Conservation (phyloP, 768 basidiomycete genomes). For the Amanita pseudoporphyria region DNA sequence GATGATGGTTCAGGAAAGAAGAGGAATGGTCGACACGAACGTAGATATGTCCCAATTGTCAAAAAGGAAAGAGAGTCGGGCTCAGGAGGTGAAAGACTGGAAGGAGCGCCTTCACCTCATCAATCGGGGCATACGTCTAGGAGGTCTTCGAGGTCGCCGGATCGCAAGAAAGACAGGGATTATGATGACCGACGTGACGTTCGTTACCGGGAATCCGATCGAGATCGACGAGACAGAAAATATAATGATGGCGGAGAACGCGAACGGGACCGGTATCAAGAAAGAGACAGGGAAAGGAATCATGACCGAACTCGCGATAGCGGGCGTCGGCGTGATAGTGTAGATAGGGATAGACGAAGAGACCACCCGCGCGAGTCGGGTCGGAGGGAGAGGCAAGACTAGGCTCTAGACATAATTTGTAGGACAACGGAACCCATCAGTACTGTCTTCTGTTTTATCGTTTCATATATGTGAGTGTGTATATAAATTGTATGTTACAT, state of each 20-base stretch:
- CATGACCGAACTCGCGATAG: conserved; percentile 22
- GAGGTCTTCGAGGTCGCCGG: conserved; percentile 43
- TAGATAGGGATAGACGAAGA: conserved; percentile 11
- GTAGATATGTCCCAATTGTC: conserved; percentile 77
- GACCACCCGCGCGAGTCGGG: conserved; percentile 8
- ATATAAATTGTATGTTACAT: not conserved
- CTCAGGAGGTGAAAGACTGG: conserved; percentile 17
- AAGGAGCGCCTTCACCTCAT: conserved; percentile 26
- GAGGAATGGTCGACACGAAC: conserved; percentile 44
- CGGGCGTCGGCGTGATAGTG: conserved; percentile 23
- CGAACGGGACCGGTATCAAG: conserved; percentile 13
- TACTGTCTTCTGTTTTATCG: not conserved
- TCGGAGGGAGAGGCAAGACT: not conserved
- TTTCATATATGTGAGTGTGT: not conserved
- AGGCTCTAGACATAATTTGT: not conserved
- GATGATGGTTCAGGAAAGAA: conserved; percentile 60
- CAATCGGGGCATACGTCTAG: conserved; percentile 36
- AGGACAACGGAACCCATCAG: not conserved
- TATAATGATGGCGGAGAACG: conserved; percentile 9
- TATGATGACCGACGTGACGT: conserved; percentile 17
- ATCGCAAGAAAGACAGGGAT: conserved; percentile 23
- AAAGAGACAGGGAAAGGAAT: conserved; percentile 14
- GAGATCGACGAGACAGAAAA: conserved; percentile 12
- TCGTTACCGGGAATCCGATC: conserved; percentile 5
- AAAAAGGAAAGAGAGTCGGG: conserved; percentile 49